A percentile compares a stretch with the other conserved stretches of the same genome.
Evolutionary conservation across 2,329 filamentous ascomycete species (phyloP).

Genomic region (Plectosphaerella plurivora): DNA sequence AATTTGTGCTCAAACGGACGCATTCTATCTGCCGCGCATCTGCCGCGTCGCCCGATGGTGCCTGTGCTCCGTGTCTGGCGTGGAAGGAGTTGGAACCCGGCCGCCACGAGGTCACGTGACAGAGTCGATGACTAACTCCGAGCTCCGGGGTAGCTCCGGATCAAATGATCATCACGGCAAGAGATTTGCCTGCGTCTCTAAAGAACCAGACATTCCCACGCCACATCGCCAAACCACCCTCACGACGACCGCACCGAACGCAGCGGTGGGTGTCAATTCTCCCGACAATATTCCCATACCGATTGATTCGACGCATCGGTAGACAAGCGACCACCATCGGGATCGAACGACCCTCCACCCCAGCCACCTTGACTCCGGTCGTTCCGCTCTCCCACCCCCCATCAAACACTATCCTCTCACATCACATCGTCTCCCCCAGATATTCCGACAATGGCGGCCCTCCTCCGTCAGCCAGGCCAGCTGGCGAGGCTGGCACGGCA

Average conservation of each 20-base stretch:
- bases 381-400: slow-evolving; percentile 6
- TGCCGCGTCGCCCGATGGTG: background rate
- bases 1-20: background rate
- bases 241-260: background rate
- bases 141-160: slow-evolving; percentile 4
- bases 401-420: background rate
- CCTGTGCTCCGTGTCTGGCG: background rate
- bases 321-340: background rate
- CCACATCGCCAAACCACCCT: background rate
- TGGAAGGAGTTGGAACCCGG: background rate
- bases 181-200: background rate
- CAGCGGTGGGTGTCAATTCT: background rate
- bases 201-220: background rate
- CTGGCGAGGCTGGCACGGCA: slow-evolving; percentile 58
- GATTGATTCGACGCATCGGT: background rate
- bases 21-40: no score
- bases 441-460: slow-evolving; percentile 54
- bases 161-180: slow-evolving; percentile 5
- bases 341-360: background rate
- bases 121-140: background rate
- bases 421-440: slow-evolving; percentile 1
- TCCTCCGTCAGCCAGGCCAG: slow-evolving; percentile 62
- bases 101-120: background rate
- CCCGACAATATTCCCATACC: background rate
- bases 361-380: slow-evolving; percentile 9